Evolutionary conservation across 1,284 basidiomycete species (phyloP).

Genomic region (Caloboletus inedulis): DNA sequence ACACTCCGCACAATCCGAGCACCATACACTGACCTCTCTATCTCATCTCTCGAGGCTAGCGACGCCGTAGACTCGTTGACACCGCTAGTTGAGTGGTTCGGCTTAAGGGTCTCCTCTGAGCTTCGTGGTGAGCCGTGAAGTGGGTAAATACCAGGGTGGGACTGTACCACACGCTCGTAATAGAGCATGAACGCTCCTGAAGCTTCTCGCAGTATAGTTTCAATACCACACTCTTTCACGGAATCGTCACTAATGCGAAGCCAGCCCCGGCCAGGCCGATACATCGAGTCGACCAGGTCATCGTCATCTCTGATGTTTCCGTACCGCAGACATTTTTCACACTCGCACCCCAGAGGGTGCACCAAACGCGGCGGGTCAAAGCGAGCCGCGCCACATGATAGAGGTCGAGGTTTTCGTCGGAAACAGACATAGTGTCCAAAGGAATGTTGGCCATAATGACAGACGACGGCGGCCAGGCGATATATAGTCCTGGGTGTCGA

Average conservation of each 20-base stretch:
- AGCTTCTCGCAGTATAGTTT: conserved; percentile 70
- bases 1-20: conserved; percentile 57
- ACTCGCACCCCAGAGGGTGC: conserved; percentile 48
- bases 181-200: conserved; percentile 85
- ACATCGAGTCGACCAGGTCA: conserved; percentile 32
- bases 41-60: conserved; percentile 29
- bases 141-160: conserved; percentile 30
- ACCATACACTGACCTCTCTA: conserved; percentile 35
- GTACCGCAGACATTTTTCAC: conserved; percentile 38
- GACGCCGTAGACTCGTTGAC: conserved; percentile 44
- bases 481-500: conserved; percentile 63
- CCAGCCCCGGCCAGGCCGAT: conserved; percentile 65
- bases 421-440: conserved; percentile 92
- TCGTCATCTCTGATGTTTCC: conserved; percentile 44
- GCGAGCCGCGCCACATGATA: conserved; percentile 31
- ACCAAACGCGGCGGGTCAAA: conserved; percentile 47
- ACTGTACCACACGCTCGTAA: conserved; percentile 70
- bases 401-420: conserved; percentile 68
- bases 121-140: conserved; percentile 37
- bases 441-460: conserved; percentile 86
- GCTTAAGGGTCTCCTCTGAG: conserved; percentile 64
- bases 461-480: conserved; percentile 77
- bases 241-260: conserved; percentile 81
- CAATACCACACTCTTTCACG: conserved; percentile 75
- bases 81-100: conserved; percentile 39